Base-by-base conservation (phyloP, 208 protist species). In the Trypanosomatidae sp. region DNA sequence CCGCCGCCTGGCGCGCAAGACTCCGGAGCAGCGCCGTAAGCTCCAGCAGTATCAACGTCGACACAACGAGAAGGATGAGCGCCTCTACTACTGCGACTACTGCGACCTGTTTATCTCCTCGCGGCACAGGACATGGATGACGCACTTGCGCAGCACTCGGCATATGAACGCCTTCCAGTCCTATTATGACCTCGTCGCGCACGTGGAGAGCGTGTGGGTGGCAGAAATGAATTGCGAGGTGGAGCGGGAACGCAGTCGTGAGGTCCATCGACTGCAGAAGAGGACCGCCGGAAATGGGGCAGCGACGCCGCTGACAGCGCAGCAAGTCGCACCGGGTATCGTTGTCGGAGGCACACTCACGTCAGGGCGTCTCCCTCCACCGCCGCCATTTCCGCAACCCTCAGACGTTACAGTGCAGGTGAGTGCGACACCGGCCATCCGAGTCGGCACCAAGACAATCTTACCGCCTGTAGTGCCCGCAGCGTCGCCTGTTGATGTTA, bases 71-170 rank as follows among this genome's bases (percentile, higher is more conserved):
- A 82, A 86, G 36, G 89, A 96, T 66, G 90, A 81, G 15, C 79
- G 79, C 3, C 76, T 96, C 22, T 83, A 82, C 66, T 96, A 95
- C 80, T 96, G 92, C 73, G 90, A 94, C 72, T 95, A 95, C 82
- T 96, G 92, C 59, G 90, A 96, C 74, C 56, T 95, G 22, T 96
- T 96, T 64, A 66, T 96, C 46, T 91, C 88, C 62, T 84, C 79
- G 1, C 74, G 77, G 19, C 79, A 69, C 12, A 79, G 76, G 49
- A 68, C 73, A 19, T 93, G 89, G 84, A 10, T 30, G 66, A 39
- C 44, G n/a, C 92, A 97, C 81, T 73, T 92, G 44, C 19, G 64
- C 52, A 84, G 88, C 17, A 66, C 73, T 17, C 82, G 85, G 28
- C 90, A 97, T 73, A 87, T 92, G 76, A 82, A 85, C 10, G 62